phyloP scores from a whole-genome alignment of 306 rosid genomes.

The Clitoria ternatea region DNA sequence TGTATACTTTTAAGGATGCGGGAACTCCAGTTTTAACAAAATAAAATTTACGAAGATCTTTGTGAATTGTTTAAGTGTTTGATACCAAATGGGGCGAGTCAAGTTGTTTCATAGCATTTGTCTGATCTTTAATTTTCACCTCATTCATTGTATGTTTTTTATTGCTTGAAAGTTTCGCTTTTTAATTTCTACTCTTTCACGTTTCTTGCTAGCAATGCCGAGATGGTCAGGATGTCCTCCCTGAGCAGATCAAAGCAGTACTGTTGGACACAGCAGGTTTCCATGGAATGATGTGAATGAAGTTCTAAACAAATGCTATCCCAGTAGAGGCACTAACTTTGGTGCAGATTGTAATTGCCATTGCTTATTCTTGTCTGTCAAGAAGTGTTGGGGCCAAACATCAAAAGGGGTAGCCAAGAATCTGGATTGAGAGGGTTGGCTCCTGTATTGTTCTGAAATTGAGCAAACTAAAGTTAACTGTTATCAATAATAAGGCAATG shows the following conservation, averaged over 20 bases:
- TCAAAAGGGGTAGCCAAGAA: not conserved
- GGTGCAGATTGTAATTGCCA: conserved; percentile 22
- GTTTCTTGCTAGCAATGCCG: conserved; percentile 58
- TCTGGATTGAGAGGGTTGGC: conserved; percentile 13
- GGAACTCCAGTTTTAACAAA: not conserved
- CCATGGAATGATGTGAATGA: conserved; percentile 46
- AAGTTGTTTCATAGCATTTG: not conserved
- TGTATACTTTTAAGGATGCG: not conserved
- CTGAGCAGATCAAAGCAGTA: conserved; percentile 71
- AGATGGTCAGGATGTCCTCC: conserved; percentile 55
- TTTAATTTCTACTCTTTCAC: conserved; percentile 5
- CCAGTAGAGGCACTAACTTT: conserved; percentile 15
- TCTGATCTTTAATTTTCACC: not conserved
- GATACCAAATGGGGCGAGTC: no score
- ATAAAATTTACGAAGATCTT: not conserved
- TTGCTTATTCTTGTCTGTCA: conserved; percentile 1
- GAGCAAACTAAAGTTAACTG: not conserved
- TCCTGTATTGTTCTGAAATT: not conserved
- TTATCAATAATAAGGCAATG: not conserved
- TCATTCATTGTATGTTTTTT: not conserved
- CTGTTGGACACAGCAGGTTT: conserved; percentile 60
- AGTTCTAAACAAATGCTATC: conserved; percentile 6
- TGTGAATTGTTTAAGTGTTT: not conserved
- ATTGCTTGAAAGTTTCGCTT: not conserved
- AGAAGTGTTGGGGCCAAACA: not conserved